These are phyloP conservation scores for Emericellopsis cladophorae DNA, from an alignment of 2,329 filamentous ascomycete species.

Conservation along the genomic window DNA sequence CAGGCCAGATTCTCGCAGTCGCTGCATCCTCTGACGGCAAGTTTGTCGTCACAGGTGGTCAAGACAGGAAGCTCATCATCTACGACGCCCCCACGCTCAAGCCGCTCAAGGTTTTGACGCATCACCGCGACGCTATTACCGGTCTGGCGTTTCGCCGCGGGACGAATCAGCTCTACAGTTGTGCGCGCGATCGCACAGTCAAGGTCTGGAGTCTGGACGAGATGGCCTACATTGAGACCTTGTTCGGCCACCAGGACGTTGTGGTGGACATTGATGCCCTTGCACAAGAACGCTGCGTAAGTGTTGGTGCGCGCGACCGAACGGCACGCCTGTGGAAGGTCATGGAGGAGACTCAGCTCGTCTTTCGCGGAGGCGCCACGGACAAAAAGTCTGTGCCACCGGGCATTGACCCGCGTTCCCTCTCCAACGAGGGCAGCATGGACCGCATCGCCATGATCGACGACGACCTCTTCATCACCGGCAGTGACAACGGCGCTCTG, in stretches of 20 bases:
- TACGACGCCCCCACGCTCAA: slow-evolving; percentile 74
- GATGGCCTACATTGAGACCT: slow-evolving; percentile 84
- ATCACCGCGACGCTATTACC: slow-evolving; percentile 81
- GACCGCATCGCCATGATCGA: slow-evolving; percentile 86
- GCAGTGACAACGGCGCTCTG: slow-evolving; percentile 79
- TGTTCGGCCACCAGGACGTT: slow-evolving; percentile 91
- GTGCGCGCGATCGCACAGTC: slow-evolving; percentile 81
- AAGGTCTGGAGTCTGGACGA: slow-evolving; percentile 93
- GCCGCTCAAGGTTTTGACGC: slow-evolving; percentile 73
- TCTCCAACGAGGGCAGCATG: slow-evolving; percentile 71
- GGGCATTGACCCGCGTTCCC: slow-evolving; percentile 33
- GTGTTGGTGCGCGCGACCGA: slow-evolving; percentile 79
- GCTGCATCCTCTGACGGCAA: slow-evolving; percentile 83
- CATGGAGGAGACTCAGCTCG: slow-evolving; percentile 84
- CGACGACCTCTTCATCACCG: slow-evolving; percentile 81
- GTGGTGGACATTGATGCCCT: slow-evolving; percentile 76
- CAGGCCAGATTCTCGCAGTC: slow-evolving; percentile 66
- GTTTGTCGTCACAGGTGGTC: slow-evolving; percentile 81
- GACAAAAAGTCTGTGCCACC: slow-evolving; percentile 42
- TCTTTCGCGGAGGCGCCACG: slow-evolving; percentile 75
- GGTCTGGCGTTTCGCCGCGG: slow-evolving; percentile 75
- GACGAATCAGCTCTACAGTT: slow-evolving; percentile 86
- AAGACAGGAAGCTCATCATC: slow-evolving; percentile 73
- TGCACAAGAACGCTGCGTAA: slow-evolving; percentile 78
- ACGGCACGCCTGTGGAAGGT: slow-evolving; percentile 95